A percentile compares a stretch with the other conserved stretches of the same genome.
phyloP scores from a whole-genome alignment of 1,139 yeast species.

The Diutina scorzettiae region DNA sequence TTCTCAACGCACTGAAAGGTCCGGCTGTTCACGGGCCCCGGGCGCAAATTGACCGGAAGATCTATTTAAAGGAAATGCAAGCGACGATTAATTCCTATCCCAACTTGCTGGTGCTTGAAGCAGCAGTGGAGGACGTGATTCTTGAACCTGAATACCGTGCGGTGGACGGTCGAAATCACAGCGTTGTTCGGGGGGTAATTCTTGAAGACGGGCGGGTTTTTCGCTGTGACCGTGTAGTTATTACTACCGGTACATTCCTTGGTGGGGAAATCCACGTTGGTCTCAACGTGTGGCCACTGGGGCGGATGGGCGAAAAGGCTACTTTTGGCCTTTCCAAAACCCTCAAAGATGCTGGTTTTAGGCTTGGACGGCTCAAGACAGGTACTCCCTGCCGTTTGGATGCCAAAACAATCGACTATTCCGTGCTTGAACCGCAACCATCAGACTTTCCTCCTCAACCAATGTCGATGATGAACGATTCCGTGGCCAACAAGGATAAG shows the following conservation, averaged over 20 bases:
- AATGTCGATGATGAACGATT: slow-evolving; percentile 76
- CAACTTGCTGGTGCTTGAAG: slow-evolving; percentile 52
- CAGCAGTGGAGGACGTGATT: slow-evolving; percentile 78
- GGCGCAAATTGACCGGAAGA: slow-evolving; percentile 84
- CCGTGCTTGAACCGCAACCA: slow-evolving; percentile 46
- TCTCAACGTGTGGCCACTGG: slow-evolving; percentile 66
- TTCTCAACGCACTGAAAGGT: slow-evolving; percentile 79
- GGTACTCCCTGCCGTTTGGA: slow-evolving; percentile 94
- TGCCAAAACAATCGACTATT: slow-evolving; percentile 56
- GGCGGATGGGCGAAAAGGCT: slow-evolving; percentile 87
- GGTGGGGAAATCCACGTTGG: slow-evolving; percentile 96
- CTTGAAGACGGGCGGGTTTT: slow-evolving; percentile 55
- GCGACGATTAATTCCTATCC: slow-evolving; percentile 44
- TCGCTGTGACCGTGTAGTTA: slow-evolving; percentile 56
- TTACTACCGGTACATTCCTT: slow-evolving; percentile 92
- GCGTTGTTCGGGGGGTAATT: slow-evolving; percentile 55
- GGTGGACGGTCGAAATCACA: slow-evolving; percentile 28
- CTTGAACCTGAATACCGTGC: slow-evolving; percentile 15
- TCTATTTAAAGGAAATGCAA: slow-evolving; percentile 79
- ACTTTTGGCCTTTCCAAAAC: slow-evolving; percentile 84
- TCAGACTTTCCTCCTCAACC: slow-evolving; percentile 80
- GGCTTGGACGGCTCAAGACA: slow-evolving; percentile 82
- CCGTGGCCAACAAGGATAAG: slow-evolving; percentile 42
- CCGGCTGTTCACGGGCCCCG: slow-evolving; percentile 99
- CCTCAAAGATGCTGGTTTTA: slow-evolving; percentile 62